A percentile compares a stretch with the other conserved stretches of the same genome.
These are phyloP conservation scores for Fusarium xylarioides DNA, from an alignment of 2,329 filamentous ascomycete species.

Conservation along the genomic window DNA sequence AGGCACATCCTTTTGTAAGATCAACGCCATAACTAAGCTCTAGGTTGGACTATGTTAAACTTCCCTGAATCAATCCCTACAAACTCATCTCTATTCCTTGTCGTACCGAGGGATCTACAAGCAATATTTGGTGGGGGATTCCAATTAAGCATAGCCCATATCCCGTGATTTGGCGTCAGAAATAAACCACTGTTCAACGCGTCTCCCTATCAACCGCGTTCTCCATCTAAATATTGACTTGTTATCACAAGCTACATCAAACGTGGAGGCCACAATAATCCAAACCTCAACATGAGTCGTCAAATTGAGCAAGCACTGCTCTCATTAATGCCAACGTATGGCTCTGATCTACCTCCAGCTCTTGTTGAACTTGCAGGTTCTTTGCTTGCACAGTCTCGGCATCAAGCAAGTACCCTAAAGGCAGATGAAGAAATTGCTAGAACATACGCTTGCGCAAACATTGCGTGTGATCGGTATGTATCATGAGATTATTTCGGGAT, in stretches of 20 bases:
- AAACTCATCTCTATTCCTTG: slow-evolving; percentile 9
- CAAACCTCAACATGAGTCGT: slow-evolving; percentile 68
- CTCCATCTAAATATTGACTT: neutral
- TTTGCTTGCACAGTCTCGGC: slow-evolving; percentile 81
- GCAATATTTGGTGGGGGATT: slow-evolving; percentile 6
- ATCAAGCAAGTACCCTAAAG: slow-evolving; percentile 79
- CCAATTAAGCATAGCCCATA: neutral
- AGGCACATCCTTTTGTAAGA: neutral
- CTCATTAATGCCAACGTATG: slow-evolving; percentile 78
- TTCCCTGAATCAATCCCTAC: neutral
- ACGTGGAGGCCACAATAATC: neutral
- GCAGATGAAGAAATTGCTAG: slow-evolving; percentile 89
- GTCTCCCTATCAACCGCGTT: slow-evolving; percentile 19
- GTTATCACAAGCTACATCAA: neutral
- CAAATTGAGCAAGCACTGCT: slow-evolving; percentile 77
- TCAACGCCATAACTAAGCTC: neutral
- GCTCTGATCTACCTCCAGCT: slow-evolving; percentile 71
- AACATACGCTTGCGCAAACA: slow-evolving; percentile 83
- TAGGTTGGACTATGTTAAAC: neutral
- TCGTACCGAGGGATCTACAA: slow-evolving; percentile 17
- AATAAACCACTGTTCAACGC: slow-evolving; percentile 7
- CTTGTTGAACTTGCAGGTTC: slow-evolving; percentile 77
- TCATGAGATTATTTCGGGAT: no score
- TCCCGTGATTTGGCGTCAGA: slow-evolving; percentile 34
- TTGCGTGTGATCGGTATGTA: slow-evolving; percentile 83